Base-by-base conservation (phyloP, 257 asterid species). In the Primulina huaijiensis region DNA sequence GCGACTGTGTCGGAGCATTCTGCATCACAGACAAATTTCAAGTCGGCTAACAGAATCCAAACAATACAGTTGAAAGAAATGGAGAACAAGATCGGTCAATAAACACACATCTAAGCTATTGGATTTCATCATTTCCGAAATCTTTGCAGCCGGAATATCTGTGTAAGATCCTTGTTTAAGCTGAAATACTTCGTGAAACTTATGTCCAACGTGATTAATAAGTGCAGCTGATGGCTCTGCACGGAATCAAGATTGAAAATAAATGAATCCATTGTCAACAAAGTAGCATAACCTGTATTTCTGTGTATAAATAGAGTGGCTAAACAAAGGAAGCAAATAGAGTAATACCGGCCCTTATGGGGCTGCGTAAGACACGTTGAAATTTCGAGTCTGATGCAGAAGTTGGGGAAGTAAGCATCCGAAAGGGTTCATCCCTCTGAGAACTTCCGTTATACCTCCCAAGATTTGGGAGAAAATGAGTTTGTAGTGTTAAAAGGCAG, bases 1-100 rank as follows among this genome's bases (percentile, higher is more conserved):
- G 90, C n/a, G 99, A 86, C 75, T 93, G 99, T 3, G 97, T 90
- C 2, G 99, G 97, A 40, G 96, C 94, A 84, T 83, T 93, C 99
- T 93, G 91, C 70, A 78, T 20, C 25, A 50, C 21, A 72, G n/a
- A 69, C 23, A 64, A 9, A 46, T 38, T 35, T 53, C 25, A 50
- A 68, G 67, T 72, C 3, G 12, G 5, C 62, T 20, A 12, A 64
- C 65, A 52, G 58, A 69, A 64, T 53, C 69, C 34, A 59, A 72
- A 59, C 60, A 58, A 35, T 37, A 1, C n/a, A 12, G 66, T 23
- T 7, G 37, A 43, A 65, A 38, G 34, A 64, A 69, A 50, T 66
- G 3, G 34, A 25, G 65, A 52, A 56, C 37, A 34, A 14, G 71
- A 46, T 14, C 19, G 19, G 72, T 72, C 59, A 33, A 70, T 34